Evolutionary conservation across 805 yeast species (phyloP).

Genomic region (Wickerhamiella kurtzmanii): DNA sequence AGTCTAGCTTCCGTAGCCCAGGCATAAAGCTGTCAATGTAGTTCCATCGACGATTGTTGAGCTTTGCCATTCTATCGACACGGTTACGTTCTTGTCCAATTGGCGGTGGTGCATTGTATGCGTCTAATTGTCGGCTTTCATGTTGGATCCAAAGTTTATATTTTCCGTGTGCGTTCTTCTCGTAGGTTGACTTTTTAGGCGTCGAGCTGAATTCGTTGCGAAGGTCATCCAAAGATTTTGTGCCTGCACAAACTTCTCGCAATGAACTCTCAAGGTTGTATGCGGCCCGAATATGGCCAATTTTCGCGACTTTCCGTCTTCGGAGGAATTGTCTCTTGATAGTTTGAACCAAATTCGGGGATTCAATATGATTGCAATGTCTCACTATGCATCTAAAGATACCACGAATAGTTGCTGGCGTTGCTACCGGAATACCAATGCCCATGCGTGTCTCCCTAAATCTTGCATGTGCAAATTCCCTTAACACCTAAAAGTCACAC

Average conservation of each 20-base stretch:
- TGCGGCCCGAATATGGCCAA: slow-evolving; percentile 10
- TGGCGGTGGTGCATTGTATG: slow-evolving; percentile 13
- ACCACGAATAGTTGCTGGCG: slow-evolving; percentile 2
- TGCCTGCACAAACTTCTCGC: slow-evolving; percentile 9
- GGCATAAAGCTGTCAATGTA: not conserved
- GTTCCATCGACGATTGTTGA: slow-evolving; percentile 1
- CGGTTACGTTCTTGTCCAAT: not conserved
- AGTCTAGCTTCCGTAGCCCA: not conserved
- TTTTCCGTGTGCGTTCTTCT: not conserved
- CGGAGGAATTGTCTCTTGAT: slow-evolving; percentile 7
- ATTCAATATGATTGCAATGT: slow-evolving; percentile 3
- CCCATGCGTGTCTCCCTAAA: not conserved
- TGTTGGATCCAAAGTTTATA: slow-evolving; percentile 11
- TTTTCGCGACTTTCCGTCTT: slow-evolving; percentile 4
- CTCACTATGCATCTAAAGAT: slow-evolving; percentile 6
- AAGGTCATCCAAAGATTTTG: slow-evolving; percentile 1
- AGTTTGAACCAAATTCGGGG: slow-evolving; percentile 1
- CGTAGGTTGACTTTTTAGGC: not conserved
- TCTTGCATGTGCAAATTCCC: not conserved
- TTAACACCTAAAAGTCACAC: not conserved
- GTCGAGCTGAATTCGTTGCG: not conserved
- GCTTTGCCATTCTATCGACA: slow-evolving; percentile 8
- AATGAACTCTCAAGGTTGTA: slow-evolving; percentile 11
- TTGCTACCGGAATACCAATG: not conserved
- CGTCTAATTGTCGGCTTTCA: slow-evolving; percentile 15